Evolutionary conservation across 768 basidiomycete genomes (phyloP), one percentile per base, ranked within the genome.

Genomic region (Coprinopsis cinerea): DNA sequence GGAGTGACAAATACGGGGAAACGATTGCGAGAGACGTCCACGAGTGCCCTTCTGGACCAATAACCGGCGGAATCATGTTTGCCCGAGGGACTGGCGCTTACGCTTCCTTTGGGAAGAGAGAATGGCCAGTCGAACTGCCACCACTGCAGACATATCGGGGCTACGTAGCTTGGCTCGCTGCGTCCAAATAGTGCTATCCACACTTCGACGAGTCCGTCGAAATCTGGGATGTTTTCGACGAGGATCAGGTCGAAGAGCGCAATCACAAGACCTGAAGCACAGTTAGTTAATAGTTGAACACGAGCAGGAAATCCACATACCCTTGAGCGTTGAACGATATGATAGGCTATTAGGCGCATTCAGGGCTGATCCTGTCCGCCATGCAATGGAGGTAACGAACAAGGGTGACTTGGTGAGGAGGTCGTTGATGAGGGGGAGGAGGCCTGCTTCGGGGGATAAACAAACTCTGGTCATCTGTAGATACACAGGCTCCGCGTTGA

Each of bases 251-350:
- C 89, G 15, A 84, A 76, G 3, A 91, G 67, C 2, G 83, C 77
- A 46, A 90, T 82, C 18, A 93, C 46, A 17, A 94, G 78, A 34
- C 90, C 92, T 94, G 51, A 22, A n/a, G 30, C 17, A 6, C 6
- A 28, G 23, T 52, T 23, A 10, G 25, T 58, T 40, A 28, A 50
- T 44, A 18, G 42, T 44, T 48, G 14, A 55, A 14, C 13, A 39
- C 13, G 3, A 37, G 36, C n/a, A 1, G 40, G 14, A 48, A 30
- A 11, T 17, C 17, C 3, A 61, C 71, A 27, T 37, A 90, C 92
- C 88, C 79, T 93, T 95, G 47, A 92, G 57, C 13, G 92, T 83
- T 4, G 88, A 87, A 27, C 91, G 80, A 60, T 81, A 89, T 0
- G 85, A 85, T 22, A 87, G 77, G 0, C 84, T 80, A 58, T 93